Conservation (phyloP, 208 protist genomes). For the Acanthamoeba lenticulata region DNA sequence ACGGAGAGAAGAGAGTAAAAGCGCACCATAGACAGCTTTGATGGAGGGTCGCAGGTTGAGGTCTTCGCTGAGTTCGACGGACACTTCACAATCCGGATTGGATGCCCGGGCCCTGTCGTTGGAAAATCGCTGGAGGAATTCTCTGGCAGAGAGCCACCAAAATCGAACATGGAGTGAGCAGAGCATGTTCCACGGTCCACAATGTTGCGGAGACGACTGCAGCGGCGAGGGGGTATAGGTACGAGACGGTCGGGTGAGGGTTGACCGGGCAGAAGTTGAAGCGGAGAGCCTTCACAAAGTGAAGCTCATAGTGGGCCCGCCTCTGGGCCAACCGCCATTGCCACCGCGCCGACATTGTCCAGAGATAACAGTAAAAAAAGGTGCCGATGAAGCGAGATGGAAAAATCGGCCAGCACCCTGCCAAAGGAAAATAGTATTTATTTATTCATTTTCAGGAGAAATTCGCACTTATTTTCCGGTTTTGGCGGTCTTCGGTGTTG, state of each 20-base stretch:
- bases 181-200: neutral
- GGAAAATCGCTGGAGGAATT: conserved; percentile 38
- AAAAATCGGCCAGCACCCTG: too few species aligned
- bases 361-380: neutral
- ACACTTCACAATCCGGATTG: conserved; percentile 63
- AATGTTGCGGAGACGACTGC: neutral
- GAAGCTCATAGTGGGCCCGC: conserved; percentile 49
- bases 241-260: conserved; percentile 50
- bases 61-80: neutral
- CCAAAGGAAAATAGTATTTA: too few species aligned
- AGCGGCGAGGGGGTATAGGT: neutral
- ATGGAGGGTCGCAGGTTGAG: neutral
- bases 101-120: conserved; percentile 41
- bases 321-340: conserved; percentile 59
- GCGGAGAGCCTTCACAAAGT: conserved; percentile 44
- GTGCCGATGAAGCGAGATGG: too few species aligned
- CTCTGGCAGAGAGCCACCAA: neutral
- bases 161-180: neutral
- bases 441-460: too few species aligned
- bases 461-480: too few species aligned
- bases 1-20: neutral
- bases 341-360: conserved; percentile 54
- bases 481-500: neutral
- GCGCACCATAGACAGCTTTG: conserved; percentile 47
- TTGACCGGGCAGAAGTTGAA: conserved; percentile 57